Evolutionary conservation across 768 basidiomycete genomes (phyloP).

Genomic region (Podaxis mareebaensis): DNA sequence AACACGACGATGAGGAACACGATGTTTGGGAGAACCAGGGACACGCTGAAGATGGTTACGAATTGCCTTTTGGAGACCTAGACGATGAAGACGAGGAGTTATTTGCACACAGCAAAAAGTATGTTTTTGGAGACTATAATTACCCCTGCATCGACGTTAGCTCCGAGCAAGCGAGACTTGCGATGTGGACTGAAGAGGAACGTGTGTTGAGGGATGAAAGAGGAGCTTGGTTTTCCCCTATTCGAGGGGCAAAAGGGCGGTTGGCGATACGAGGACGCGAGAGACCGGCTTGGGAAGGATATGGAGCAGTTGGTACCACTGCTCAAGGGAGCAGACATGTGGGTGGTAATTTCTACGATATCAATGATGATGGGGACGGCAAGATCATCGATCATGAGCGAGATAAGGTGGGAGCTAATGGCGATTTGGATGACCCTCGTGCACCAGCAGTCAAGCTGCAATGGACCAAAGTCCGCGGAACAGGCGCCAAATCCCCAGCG

Average conservation of each 20-base stretch:
- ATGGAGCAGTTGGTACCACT: constrained; percentile 53
- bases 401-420: constrained; percentile 28
- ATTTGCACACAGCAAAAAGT: constrained; percentile 72
- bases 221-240: constrained; percentile 67
- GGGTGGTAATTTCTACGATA: constrained; percentile 18
- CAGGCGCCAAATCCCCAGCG: not conserved
- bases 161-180: constrained; percentile 62
- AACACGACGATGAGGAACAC: constrained; percentile 38
- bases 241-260: constrained; percentile 47
- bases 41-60: constrained; percentile 44
- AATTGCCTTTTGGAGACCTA: constrained; percentile 67
- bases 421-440: not conserved
- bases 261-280: constrained; percentile 38
- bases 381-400: constrained; percentile 52
- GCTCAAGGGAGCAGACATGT: constrained; percentile 17
- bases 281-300: constrained; percentile 50
- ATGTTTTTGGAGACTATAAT: constrained; percentile 88
- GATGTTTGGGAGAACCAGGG: constrained; percentile 37
- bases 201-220: constrained; percentile 75
- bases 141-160: constrained; percentile 91
- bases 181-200: constrained; percentile 86
- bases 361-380: constrained; percentile 19
- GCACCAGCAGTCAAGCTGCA: constrained; percentile 26
- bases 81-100: constrained; percentile 74
- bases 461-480: constrained; percentile 40